Evolutionary conservation across 805 yeast genomes (phyloP), one percentile per base, ranked within the genome.

Genomic region (Wickerhamomyces alni): DNA sequence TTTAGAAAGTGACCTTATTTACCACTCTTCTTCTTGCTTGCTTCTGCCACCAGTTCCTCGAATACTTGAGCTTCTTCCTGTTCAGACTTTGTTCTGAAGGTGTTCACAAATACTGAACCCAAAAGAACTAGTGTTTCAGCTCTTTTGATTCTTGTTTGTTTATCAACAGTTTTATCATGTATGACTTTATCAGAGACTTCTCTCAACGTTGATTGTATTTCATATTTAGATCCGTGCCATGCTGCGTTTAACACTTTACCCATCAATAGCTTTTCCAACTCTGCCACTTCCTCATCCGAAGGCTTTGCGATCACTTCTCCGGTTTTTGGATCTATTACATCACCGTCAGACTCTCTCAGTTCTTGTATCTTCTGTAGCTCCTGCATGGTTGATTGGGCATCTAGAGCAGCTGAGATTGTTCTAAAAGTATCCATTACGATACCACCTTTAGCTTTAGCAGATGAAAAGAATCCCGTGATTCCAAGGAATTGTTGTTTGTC

Each of bases 181-280:
- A 85, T 61, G 2, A 84, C 70, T 31, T 62, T 65, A 50, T 82
- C 82, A 62, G 91, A 83, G 11, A 84, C 93, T 11, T 70, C 75
- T 48, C 86, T 74, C 38, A 82, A 68, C 0, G 87, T 82, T 12
- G 82, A 70, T 57, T 80, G 83, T 38, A 85, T 84, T 58, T 85
- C 94, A 55, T 78, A 83, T 53, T 75, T 81, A 11, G 89, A 79
- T 0, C 91, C 87, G 11, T 78, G 77, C 94, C 94, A 85, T 8
- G 93, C 93, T 3, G 89, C 91, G 8, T 85, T 82, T 27, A 85
- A 63, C 16, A 84, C 85, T 58, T 84, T 85, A 17, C 91, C 93
- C 70, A 83, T 79, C 47, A 85, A 62, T 25, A 80, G 68, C 56
- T 82, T 80, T 54, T 84, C 91, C 67, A 80, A 72, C 44, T 80